Evolutionary conservation across 2,329 filamentous ascomycete genomes (phyloP).

Genomic region (Lasiodiplodia gonubiensis): DNA sequence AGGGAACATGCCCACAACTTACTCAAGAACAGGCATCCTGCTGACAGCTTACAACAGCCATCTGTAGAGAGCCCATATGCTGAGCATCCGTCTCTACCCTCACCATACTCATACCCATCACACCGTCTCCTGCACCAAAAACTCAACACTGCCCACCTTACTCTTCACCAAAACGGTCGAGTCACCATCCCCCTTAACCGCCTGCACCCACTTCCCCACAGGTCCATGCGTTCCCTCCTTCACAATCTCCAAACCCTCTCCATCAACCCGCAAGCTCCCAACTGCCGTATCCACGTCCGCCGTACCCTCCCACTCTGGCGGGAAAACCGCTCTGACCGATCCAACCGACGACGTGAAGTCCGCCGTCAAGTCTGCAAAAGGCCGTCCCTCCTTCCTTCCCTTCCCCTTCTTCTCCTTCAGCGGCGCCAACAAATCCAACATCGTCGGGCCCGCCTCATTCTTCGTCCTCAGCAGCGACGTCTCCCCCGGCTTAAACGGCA

Average conservation of each 20-base stretch:
- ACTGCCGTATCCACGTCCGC: conserved; percentile 1
- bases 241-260: not conserved
- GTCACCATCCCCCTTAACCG: conserved; percentile 1
- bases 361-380: not conserved
- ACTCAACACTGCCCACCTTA: conserved; percentile 7
- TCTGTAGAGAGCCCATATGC: not conserved
- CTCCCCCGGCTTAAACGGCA: not conserved
- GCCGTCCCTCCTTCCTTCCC: not conserved
- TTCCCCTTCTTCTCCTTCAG: not conserved
- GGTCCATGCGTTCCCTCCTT: conserved; percentile 5
- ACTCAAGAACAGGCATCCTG: too few species aligned
- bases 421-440: not conserved
- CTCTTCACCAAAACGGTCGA: conserved; percentile 1
- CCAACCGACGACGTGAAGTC: not conserved
- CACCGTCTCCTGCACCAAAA: not conserved
- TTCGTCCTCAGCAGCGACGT: not conserved
- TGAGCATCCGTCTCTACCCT: not conserved
- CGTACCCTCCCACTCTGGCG: conserved; percentile 1
- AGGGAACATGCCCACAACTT: too few species aligned
- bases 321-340: not conserved
- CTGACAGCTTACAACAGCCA: too few species aligned
- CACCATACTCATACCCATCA: not conserved
- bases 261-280: not conserved
- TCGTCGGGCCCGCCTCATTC: not conserved
- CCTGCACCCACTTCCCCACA: conserved; percentile 3